A percentile compares a stretch with the other conserved stretches of the same genome.
Evolutionary conservation across 1,139 yeast genomes (phyloP).

Genomic region (Yamadazyma siamensis): DNA sequence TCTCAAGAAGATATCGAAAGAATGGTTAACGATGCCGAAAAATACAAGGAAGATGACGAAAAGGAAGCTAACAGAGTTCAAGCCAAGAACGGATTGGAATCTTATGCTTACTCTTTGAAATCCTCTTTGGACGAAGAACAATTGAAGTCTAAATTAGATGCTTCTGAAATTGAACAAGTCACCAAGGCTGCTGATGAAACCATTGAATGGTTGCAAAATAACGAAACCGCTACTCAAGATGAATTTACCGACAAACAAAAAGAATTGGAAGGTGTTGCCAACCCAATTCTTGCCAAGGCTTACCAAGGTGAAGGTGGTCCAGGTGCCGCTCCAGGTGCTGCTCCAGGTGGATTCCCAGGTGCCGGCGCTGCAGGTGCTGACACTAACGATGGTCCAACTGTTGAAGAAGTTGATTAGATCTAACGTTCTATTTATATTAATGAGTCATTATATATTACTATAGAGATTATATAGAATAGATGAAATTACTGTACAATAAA

Average conservation of each 20-base stretch:
- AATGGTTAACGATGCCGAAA: conserved; percentile 51
- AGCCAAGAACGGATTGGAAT: conserved; percentile 86
- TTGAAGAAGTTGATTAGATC: conserved; percentile 85
- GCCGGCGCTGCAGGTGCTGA: conserved; percentile 51
- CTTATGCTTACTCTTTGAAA: conserved; percentile 87
- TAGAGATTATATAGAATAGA: conserved; percentile 5
- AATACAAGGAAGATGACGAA: conserved; percentile 49
- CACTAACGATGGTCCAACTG: conserved; percentile 84
- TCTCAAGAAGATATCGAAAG: conserved; percentile 50
- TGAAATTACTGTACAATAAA: neutral
- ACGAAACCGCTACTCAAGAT: conserved; percentile 84
- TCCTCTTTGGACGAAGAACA: conserved; percentile 76
- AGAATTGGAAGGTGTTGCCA: conserved; percentile 90
- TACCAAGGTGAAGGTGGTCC: conserved; percentile 69
- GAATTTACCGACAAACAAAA: conserved; percentile 87
- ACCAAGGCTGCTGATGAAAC: conserved; percentile 83
- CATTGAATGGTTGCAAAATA: conserved; percentile 83
- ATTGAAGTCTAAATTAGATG: conserved; percentile 79
- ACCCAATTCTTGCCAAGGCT: conserved; percentile 92
- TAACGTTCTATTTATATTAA: conserved; percentile 3
- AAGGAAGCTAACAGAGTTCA: conserved; percentile 45
- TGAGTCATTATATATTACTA: conserved; percentile 3
- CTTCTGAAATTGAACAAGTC: conserved; percentile 73
- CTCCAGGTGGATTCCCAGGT: conserved; percentile 51
- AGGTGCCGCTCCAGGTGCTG: conserved; percentile 52